These are phyloP conservation scores for Pythium folliculosum DNA, from an alignment of 352 stramenopile genomes.

Conservation along the genomic window DNA sequence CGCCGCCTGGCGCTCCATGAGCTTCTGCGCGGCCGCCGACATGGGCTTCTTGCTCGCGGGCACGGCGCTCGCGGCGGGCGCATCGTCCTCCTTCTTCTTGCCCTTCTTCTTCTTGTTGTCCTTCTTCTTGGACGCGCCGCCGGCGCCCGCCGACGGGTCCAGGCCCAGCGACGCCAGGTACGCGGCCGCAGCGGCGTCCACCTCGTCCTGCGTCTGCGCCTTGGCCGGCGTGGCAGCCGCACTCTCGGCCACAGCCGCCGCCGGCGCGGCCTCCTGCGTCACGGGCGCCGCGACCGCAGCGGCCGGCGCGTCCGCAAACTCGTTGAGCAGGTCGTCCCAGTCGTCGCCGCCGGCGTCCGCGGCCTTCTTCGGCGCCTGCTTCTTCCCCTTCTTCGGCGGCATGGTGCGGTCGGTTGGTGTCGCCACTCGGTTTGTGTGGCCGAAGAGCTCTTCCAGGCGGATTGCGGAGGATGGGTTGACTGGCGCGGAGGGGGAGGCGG, in stretches of 20 bases:
- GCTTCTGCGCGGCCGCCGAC: conserved; percentile 67
- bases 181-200: conserved; percentile 71
- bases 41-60: conserved; percentile 59
- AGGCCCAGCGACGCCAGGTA: conserved; percentile 80
- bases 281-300: conserved; percentile 32
- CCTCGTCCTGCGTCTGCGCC: conserved; percentile 31
- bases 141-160: conserved; percentile 45
- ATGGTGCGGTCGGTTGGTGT: conserved; percentile 31
- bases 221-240: no score
- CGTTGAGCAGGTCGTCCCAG: conserved; percentile 72
- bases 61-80: conserved; percentile 18
- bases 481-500: background rate
- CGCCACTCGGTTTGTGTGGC: conserved; percentile 2
- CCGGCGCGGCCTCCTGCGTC: conserved; percentile 22
- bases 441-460: background rate
- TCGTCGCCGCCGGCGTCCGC: conserved; percentile 46
- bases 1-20: conserved; percentile 74
- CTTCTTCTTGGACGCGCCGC: conserved; percentile 79
- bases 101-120: conserved; percentile 84
- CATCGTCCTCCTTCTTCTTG: conserved; percentile 47
- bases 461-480: background rate
- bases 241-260: conserved; percentile 20
- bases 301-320: conserved; percentile 45
- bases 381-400: conserved; percentile 85
- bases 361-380: conserved; percentile 47